Conservation (phyloP, 2,329 filamentous ascomycete genomes). For the Trichoderma sp. region DNA sequence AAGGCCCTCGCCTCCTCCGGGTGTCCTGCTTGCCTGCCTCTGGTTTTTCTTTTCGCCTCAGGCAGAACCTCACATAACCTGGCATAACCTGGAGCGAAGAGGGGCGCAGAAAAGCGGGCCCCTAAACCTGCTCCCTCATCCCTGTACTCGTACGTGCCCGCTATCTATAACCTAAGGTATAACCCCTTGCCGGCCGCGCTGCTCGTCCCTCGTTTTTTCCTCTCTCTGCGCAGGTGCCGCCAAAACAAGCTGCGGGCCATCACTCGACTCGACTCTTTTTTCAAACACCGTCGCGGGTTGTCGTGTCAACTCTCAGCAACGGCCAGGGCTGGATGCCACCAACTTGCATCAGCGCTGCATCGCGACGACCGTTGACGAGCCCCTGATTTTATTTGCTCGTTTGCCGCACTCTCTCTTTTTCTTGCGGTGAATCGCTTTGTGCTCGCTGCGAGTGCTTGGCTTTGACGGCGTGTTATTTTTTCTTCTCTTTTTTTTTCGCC, state of each 20-base stretch:
- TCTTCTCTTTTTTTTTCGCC: neutral
- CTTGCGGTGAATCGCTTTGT: constrained; percentile 5
- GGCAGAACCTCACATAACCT: neutral
- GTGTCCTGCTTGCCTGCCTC: neutral
- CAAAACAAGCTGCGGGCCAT: constrained; percentile 16
- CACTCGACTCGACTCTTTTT: neutral
- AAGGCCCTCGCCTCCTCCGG: neutral
- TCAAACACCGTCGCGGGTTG: constrained; percentile 19
- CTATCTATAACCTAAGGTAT: neutral
- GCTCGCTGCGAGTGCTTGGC: neutral
- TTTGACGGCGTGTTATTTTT: neutral
- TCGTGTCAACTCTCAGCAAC: constrained; percentile 20
- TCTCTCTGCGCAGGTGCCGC: constrained; percentile 15
- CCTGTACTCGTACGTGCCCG: neutral
- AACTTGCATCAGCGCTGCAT: constrained; percentile 15
- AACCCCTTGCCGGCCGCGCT: constrained; percentile 21
- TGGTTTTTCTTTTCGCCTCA: constrained; percentile 7
- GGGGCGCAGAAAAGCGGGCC: constrained; percentile 13
- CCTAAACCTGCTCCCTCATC: neutral
- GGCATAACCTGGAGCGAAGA: neutral
- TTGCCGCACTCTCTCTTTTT: neutral
- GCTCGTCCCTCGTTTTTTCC: constrained; percentile 10
- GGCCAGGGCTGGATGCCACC: constrained; percentile 5
- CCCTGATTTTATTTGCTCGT: neutral
- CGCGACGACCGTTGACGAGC: neutral